Evolutionary conservation across 805 yeast species (phyloP).

Genomic region (Schizosaccharomyces pombe): DNA sequence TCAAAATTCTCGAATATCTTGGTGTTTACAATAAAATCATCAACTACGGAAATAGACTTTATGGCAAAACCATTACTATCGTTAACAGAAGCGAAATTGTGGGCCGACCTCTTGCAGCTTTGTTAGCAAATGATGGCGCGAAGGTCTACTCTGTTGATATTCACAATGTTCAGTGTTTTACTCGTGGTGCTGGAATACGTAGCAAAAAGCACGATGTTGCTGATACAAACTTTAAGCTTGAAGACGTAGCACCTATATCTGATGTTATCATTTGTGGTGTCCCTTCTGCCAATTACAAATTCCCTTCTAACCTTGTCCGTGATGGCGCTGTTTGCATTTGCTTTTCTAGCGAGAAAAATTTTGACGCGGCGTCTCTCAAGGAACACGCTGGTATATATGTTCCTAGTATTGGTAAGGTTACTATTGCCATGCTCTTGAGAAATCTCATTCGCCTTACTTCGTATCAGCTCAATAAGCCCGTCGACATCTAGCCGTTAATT

Average conservation of each 20-base stretch:
- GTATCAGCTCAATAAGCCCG: neutral
- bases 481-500: neutral
- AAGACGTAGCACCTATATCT: slow-evolving; percentile 44
- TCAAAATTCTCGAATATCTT: slow-evolving; percentile 72
- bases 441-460: slow-evolving; percentile 46
- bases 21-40: slow-evolving; percentile 65
- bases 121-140: slow-evolving; percentile 93
- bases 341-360: slow-evolving; percentile 25
- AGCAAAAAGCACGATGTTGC: slow-evolving; percentile 63
- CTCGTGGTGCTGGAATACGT: slow-evolving; percentile 77
- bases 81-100: slow-evolving; percentile 92
- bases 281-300: slow-evolving; percentile 61
- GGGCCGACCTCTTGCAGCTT: slow-evolving; percentile 89
- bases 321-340: slow-evolving; percentile 82
- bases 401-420: slow-evolving; percentile 89
- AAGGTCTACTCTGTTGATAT: slow-evolving; percentile 80
- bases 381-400: slow-evolving; percentile 74
- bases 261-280: slow-evolving; percentile 94
- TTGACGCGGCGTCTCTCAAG: slow-evolving; percentile 51
- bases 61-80: slow-evolving; percentile 75
- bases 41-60: slow-evolving; percentile 74
- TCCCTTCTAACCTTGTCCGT: slow-evolving; percentile 56
- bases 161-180: slow-evolving; percentile 68
- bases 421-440: slow-evolving; percentile 81
- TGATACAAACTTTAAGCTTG: slow-evolving; percentile 28